A percentile compares a stretch with the other conserved stretches of the same genome.
Conservation (phyloP, 352 stramenopile species). For the Globisporangium middletonii region DNA sequence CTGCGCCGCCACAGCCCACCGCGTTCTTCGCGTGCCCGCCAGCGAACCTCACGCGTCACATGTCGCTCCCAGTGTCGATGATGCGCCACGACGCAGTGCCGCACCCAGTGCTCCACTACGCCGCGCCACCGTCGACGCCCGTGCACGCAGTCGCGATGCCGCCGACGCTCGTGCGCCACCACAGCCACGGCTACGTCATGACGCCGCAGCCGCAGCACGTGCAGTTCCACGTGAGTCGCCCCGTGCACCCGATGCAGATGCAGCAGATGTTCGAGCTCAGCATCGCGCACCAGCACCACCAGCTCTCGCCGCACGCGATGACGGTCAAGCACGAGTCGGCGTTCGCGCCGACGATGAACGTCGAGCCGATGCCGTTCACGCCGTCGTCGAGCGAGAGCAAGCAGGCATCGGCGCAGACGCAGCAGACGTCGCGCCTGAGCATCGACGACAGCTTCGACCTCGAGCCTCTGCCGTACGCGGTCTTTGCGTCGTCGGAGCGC, state of each 20-base stretch:
- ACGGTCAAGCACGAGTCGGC: slow-evolving; percentile 18
- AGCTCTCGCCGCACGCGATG: slow-evolving; percentile 28
- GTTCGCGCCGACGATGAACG: slow-evolving; percentile 26
- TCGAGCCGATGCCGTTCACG: slow-evolving; percentile 67
- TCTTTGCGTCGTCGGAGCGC: slow-evolving; percentile 35
- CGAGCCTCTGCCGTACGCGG: slow-evolving; percentile 56
- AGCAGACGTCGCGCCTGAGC: slow-evolving; percentile 10
- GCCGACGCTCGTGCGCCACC: slow-evolving; percentile 52
- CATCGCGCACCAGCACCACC: slow-evolving; percentile 37
- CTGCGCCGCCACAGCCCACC: slow-evolving; percentile 16
- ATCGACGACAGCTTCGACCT: slow-evolving; percentile 44
- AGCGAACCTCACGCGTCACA: slow-evolving; percentile 58
- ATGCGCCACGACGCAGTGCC: slow-evolving; percentile 24
- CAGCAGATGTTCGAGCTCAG: slow-evolving; percentile 55
- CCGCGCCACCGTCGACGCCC: slow-evolving; percentile 12
- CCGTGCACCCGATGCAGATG: slow-evolving; percentile 45
- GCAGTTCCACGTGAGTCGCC: slow-evolving; percentile 31
- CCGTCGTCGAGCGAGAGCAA: slow-evolving; percentile 19
- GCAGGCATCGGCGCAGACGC: background rate
- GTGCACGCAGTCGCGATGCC: slow-evolving; percentile 25
- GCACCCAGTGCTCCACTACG: slow-evolving; percentile 6
- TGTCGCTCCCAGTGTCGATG: slow-evolving; percentile 53
- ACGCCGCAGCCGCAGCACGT: slow-evolving; percentile 21
- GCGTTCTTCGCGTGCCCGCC: slow-evolving; percentile 38
- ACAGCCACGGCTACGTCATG: slow-evolving; percentile 61